Base-by-base conservation (phyloP, 371 early-diverging fungal species). In the Smittium culicis region DNA sequence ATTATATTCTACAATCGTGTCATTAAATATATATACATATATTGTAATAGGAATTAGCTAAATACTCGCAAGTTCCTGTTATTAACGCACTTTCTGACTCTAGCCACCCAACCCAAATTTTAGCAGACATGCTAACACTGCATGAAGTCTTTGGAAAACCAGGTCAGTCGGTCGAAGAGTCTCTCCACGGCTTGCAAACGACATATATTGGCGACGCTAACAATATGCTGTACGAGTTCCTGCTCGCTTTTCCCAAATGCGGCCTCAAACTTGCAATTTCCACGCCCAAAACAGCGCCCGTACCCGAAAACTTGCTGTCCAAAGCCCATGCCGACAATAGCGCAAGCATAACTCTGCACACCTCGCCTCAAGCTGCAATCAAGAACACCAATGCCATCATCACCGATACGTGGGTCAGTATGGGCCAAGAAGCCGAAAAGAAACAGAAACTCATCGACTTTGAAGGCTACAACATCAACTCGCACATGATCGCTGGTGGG, bases 141-240 rank as follows among this genome's bases (percentile, higher is more conserved):
- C 90, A 95, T 80, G 96, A 97, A 68, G 73, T 72, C 24, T 76
- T 73, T 35, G 29, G 61, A 25, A 2, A 74, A 75, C 27, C 79
- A 82, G 65, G 83, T 74, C 35, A 64, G 76, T 1, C 60, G 27
- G 56, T 72, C 2, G 58, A 69, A 24, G 78, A 85, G 56, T 82
- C 83, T 0, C 72, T 91, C 33, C 79, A 80, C 24, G 86, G 86
- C 0, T 74, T 90, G 20, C 84, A 83, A 33, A 85, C 94, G 25
- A 93, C 94, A 17, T 97, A 96, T 96, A 87, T 97, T 5, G 98
- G 98, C 63, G 98, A 97, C 74, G 87, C 90, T 32, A 97, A 97
- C 79, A 97, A 97, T 77, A 89, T 97, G 35, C 76, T 93, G 30
- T 89, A 92, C 72, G 91, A 92, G 69, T 81, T 95, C 71, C 76